phyloP scores from a whole-genome alignment of 345 rosid species.

The Microcos paniculata region DNA sequence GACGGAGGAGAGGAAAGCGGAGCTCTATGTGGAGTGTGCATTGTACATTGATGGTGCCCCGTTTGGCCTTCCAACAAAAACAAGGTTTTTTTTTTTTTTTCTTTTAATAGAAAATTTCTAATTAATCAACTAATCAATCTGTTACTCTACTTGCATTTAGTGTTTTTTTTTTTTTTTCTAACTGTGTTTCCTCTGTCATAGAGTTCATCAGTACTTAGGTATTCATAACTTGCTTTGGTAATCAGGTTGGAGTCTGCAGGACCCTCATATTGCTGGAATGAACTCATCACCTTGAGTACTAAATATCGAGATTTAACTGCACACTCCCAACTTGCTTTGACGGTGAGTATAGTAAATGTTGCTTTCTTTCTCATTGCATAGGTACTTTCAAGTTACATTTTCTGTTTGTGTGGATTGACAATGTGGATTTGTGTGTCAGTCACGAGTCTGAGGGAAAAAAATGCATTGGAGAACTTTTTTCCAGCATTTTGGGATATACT shows the following conservation, averaged over 20 bases:
- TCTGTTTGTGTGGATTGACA: conserved; percentile 3
- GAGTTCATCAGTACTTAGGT: background rate
- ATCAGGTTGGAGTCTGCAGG: conserved; percentile 84
- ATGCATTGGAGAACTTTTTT: background rate
- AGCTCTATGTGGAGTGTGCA: conserved; percentile 79
- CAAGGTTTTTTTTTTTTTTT: conserved; percentile 49
- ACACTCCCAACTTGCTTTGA: conserved; percentile 85
- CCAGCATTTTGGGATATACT: background rate
- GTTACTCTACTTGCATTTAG: background rate
- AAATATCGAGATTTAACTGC: conserved; percentile 91
- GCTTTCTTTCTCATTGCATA: conserved; percentile 16
- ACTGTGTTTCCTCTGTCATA: conserved; percentile 1
- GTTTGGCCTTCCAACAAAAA: conserved; percentile 87
- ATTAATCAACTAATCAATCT: background rate
- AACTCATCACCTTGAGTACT: conserved; percentile 73
- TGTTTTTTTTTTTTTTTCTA: background rate
- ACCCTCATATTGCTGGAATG: conserved; percentile 83
- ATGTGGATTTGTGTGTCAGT: background rate
- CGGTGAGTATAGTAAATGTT: conserved; percentile 42
- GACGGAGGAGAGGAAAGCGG: conserved; percentile 64
- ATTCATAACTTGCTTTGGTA: conserved; percentile 12
- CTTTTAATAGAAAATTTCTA: background rate
- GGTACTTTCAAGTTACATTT: background rate
- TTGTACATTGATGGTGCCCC: conserved; percentile 88
- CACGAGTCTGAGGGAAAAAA: background rate